Percentiles rank a stretch among this genome's conserved stretches.
These are phyloP conservation scores for Paratinospora sagittata DNA, from an alignment of 164 flowering plant genomes.

Conservation along the genomic window DNA sequence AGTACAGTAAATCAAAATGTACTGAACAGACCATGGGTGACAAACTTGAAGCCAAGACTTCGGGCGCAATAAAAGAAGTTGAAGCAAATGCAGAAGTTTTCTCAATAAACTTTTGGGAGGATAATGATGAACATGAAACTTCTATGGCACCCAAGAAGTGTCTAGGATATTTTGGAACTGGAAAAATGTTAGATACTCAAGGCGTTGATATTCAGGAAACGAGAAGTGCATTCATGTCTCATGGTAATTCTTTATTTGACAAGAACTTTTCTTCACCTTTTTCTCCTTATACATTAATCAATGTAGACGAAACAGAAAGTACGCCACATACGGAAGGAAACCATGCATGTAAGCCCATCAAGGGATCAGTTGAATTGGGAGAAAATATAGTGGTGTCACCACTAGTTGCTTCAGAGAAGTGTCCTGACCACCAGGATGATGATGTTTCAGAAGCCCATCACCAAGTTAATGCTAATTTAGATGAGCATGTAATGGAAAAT, in stretches of 20 bases:
- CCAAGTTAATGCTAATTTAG: background rate
- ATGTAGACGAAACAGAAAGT: no score
- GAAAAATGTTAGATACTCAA: background rate
- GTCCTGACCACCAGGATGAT: no score
- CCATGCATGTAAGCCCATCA: no score
- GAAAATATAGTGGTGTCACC: no score
- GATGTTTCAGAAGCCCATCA: no score
- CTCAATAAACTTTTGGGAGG: background rate
- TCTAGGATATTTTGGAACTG: no score
- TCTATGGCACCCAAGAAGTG: background rate
- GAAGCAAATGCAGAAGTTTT: background rate
- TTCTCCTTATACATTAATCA: no score
- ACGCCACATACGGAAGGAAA: no score
- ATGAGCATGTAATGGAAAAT: background rate
- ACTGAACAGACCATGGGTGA: background rate
- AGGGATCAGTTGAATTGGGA: no score
- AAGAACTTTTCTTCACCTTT: background rate
- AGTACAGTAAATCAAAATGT: background rate
- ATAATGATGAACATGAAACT: background rate
- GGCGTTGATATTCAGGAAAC: background rate
- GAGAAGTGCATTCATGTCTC: background rate
- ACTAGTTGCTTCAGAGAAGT: no score
- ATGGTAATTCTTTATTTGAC: background rate
- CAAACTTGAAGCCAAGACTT: background rate
- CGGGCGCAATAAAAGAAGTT: background rate